Conservation (phyloP, 1,284 basidiomycete species). For the Agaricales sp. region DNA sequence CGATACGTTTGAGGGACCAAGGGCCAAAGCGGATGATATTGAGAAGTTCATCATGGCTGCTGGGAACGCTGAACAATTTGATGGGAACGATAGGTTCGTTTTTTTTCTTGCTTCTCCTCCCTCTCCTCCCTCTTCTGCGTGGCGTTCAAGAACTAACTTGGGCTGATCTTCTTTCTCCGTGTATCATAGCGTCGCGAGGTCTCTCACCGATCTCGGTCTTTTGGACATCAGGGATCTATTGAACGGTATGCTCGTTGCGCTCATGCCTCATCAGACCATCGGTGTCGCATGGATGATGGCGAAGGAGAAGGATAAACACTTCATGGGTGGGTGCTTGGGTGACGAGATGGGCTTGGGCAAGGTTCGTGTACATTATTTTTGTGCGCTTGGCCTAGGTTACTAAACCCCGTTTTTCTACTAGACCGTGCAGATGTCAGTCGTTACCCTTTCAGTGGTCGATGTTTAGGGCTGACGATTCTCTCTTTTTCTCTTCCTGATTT, state of each 20-base stretch:
- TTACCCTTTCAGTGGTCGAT: too few species aligned
- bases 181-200: too few species aligned
- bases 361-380: constrained; percentile 17
- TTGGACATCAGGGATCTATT: constrained; percentile 27
- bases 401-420: constrained; percentile 12
- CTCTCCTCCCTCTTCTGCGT: too few species aligned
- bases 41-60: constrained; percentile 43
- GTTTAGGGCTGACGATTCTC: too few species aligned
- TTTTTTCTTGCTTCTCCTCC: too few species aligned
- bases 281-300: constrained; percentile 60
- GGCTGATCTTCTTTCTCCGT: too few species aligned
- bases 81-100: constrained; percentile 39
- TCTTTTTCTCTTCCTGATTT: too few species aligned
- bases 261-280: constrained; percentile 59
- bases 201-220: constrained; percentile 33
- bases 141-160: too few species aligned
- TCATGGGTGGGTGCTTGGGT: constrained; percentile 55
- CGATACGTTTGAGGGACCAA: constrained; percentile 33
- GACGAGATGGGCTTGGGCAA: constrained; percentile 69
- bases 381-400: neutral
- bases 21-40: constrained; percentile 37
- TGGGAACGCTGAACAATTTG: constrained; percentile 45
- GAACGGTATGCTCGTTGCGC: constrained; percentile 40
- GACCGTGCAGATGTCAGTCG: too few species aligned
- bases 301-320: constrained; percentile 26